Evolutionary conservation across 305 asterid genomes (phyloP), one percentile per base, ranked within the genome.

Genomic region (Fraxinus latifolia): DNA sequence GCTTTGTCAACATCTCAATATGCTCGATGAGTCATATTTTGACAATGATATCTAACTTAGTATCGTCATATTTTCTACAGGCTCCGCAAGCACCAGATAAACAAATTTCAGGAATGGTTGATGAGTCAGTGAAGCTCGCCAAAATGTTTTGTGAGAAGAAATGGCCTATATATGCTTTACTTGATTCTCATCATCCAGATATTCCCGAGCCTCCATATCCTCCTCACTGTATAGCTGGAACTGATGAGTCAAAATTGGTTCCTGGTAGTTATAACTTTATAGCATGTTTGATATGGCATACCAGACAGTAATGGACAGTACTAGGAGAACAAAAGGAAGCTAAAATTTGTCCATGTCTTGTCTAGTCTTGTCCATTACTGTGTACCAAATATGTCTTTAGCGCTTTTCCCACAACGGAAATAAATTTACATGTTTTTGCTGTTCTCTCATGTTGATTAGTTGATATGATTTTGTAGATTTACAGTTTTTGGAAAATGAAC

Each of bases 181-280:
- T 90, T 79, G 97, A 95, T 76, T 36, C 93, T 77, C 99, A 95
- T 83, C 93, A 91, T 87, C 97, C 96, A 2, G 93, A 95, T 85
- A 70, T 95, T 78, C 98, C 97, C 0, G 98, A 95, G 87, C 95
- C 90, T 60, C 99, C 98, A 21, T 84, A 92, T 89, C 99, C 99
- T 82, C 97, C 97, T 84, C 98, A 95, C 87, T 95, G 98, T 77
- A 86, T 94, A 65, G 79, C 83, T 25, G 99, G 97, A 82, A 86
- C 94, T 1, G 91, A 94, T 17, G 98, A 95, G 88, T 83, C 97
- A 5, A 88, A 87, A 76, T 78, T 95, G 79, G 98, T 95, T 87
- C 97, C 98, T 11, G 88, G 98, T 92, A 91, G 33, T 70, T 62
- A 6, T 5, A 23, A 62, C 33, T 8, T 7, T 62, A 2, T 62